These are phyloP conservation scores for Carex sylvatica DNA, from an alignment of 202 grass and related monocot genomes.

Conservation along the genomic window DNA sequence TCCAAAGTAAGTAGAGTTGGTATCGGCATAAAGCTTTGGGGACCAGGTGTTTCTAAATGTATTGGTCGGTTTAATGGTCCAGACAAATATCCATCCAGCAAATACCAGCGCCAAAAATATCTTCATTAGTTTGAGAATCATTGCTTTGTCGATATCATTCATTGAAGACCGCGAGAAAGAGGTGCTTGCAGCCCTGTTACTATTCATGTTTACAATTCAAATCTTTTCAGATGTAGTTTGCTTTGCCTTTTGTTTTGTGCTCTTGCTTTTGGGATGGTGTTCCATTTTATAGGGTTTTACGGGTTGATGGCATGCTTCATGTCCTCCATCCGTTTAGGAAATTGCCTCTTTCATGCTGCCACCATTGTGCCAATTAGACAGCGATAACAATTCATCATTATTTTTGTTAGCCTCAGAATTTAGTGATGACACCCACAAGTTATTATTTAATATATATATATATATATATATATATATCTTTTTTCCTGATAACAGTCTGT, in stretches of 20 bases:
- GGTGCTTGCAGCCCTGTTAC: not conserved
- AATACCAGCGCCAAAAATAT: conserved; percentile 37
- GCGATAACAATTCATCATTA: not conserved
- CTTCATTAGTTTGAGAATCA: conserved; percentile 14
- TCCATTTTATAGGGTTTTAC: conserved; percentile 33
- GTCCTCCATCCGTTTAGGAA: conserved; percentile 1
- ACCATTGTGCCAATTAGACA: not conserved
- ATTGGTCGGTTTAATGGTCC: conserved; percentile 30
- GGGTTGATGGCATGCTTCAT: conserved; percentile 24
- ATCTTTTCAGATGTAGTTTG: not conserved
- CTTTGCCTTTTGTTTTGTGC: not conserved
- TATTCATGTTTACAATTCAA: not conserved
- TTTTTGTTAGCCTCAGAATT: not conserved
- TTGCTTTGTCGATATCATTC: not conserved
- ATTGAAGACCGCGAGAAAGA: not conserved
- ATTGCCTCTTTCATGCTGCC: not conserved
- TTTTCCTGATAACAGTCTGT: not conserved
- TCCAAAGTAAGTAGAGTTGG: conserved; percentile 46
- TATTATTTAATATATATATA: not conserved
- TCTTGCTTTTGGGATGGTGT: not conserved
- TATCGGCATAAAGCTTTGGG: conserved; percentile 28
- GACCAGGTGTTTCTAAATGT: conserved; percentile 31
- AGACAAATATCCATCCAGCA: conserved; percentile 44
- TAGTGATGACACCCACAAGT: not conserved
- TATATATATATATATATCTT: too few species aligned